phyloP scores from a whole-genome alignment of 176 grass and related monocot genomes.

The Cymbopogon citratus region DNA sequence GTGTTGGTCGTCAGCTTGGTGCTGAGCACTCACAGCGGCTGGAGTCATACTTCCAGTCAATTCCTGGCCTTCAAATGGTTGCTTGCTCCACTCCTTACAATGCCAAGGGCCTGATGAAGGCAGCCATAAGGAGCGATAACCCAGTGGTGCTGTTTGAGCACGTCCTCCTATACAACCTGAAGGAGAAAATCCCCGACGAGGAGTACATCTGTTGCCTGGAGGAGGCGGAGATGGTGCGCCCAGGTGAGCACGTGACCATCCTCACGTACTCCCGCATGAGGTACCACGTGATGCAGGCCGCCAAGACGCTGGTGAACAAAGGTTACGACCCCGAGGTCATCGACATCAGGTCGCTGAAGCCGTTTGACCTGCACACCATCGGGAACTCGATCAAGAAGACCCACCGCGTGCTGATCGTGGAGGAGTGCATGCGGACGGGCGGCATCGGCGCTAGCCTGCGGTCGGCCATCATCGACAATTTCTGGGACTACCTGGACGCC shows the following conservation, averaged over 20 bases:
- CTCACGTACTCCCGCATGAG: slow-evolving; percentile 86
- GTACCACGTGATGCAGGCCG: slow-evolving; percentile 94
- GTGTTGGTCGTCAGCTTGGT: slow-evolving; percentile 75
- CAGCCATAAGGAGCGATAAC: slow-evolving; percentile 80
- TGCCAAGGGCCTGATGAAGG: slow-evolving; percentile 90
- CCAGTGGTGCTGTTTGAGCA: slow-evolving; percentile 87
- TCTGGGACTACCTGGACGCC: slow-evolving; percentile 89
- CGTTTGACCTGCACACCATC: slow-evolving; percentile 68
- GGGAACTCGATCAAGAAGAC: slow-evolving; percentile 79
- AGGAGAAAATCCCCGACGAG: slow-evolving; percentile 86
- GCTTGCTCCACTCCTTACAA: slow-evolving; percentile 97
- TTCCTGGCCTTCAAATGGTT: slow-evolving; percentile 90
- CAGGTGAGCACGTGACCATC: slow-evolving; percentile 76
- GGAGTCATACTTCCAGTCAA: slow-evolving; percentile 94
- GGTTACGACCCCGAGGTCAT: slow-evolving; percentile 79
- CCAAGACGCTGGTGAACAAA: slow-evolving; percentile 75
- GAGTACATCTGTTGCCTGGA: slow-evolving; percentile 80
- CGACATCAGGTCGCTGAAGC: slow-evolving; percentile 79
- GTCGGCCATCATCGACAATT: slow-evolving; percentile 77
- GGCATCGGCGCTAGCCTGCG: slow-evolving; percentile 77
- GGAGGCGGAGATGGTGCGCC: slow-evolving; percentile 82
- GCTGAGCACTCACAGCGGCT: slow-evolving; percentile 85
- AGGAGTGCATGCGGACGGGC: slow-evolving; percentile 83
- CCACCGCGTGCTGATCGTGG: slow-evolving; percentile 74
- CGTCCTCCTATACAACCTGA: slow-evolving; percentile 78